Evolutionary conservation across 1,284 basidiomycete species (phyloP), one percentile per base, ranked within the genome.

Genomic region (Cronartium ribicola): DNA sequence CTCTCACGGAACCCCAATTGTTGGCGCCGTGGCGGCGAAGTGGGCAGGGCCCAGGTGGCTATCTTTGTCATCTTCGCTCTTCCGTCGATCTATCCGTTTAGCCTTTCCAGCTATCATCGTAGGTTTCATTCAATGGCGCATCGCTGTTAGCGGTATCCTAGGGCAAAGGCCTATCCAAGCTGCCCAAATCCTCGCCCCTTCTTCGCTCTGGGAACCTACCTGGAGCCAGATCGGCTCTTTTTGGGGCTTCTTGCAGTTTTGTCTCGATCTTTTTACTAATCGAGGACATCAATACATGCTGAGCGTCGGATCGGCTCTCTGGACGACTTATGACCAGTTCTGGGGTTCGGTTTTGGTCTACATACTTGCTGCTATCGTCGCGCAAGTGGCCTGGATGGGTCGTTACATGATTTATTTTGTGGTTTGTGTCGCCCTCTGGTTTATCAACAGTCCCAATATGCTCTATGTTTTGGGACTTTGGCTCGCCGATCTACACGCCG

Each of bases 261-360:
- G 78, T 66, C 79, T 83, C 59, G 80, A 82, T 72, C 75, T 83
- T 66, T 81, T 81, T 67, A 83, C 81, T 44, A 81, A 83, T 76
- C 70, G 76, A 14, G 81, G 82, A 76, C 81, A 82, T 71, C 78
- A 80, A 75, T 81, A 82, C 77, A 82, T 82, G 79, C 79, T 82
- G 67, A 78, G 77, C 65, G 77, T 80, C 61, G 80, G 80, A n/a
- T 81, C 81, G 57, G 81, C 81, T 65, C 78, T 82, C 5, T 82
- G 82, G 82, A 80, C 82, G 14, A 82, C 82, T 4, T 82, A 82
- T 76, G 81, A 82, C 61, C 82, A 82, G 77, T 80, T 83, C 68
- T 83, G 82, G 82, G 82, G 82, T 13, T 82, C 81, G 70, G 79
- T 82, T 61, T 78, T 81, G 67, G 81, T 82, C 70, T 80, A 82